phyloP scores from a whole-genome alignment of 2,329 filamentous ascomycete genomes.

The Cyanodermella asteris region DNA sequence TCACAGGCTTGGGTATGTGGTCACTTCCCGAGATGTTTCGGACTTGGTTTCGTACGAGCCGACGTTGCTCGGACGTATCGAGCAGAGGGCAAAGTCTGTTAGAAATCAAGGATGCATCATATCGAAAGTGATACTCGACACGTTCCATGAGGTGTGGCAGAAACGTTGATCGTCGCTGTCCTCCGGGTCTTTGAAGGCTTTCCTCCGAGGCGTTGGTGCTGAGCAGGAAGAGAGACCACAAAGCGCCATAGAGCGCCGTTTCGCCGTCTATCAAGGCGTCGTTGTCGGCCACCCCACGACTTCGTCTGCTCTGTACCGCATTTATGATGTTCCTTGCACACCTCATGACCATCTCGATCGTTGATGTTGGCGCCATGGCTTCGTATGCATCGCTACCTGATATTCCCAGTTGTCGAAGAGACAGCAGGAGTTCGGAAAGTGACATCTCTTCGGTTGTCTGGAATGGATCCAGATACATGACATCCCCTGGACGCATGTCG shows the following conservation, averaged over 20 bases:
- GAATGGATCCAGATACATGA: constrained; percentile 71
- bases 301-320: constrained; percentile 30
- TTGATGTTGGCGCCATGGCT: constrained; percentile 43
- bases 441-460: no score
- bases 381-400: no score
- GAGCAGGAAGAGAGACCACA: constrained; percentile 7
- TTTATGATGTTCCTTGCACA: constrained; percentile 63
- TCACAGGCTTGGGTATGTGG: constrained; percentile 28
- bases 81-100: constrained; percentile 45
- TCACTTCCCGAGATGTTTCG: constrained; percentile 35
- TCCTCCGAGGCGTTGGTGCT: constrained; percentile 4
- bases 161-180: constrained; percentile 32
- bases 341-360: constrained; percentile 48
- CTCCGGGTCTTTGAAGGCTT: constrained; percentile 10
- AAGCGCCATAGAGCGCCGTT: constrained; percentile 6
- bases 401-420: constrained; percentile 25
- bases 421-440: no score
- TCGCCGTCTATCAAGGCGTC: constrained; percentile 3
- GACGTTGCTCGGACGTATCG: constrained; percentile 27
- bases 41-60: constrained; percentile 29
- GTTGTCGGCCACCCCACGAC: neutral
- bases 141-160: constrained; percentile 43
- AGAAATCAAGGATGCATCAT: constrained; percentile 51
- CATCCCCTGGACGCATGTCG: constrained; percentile 14
- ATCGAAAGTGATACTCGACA: constrained; percentile 43